phyloP scores from a whole-genome alignment of 2,329 filamentous ascomycete genomes.

The Fusarium sterilihyphosum region DNA sequence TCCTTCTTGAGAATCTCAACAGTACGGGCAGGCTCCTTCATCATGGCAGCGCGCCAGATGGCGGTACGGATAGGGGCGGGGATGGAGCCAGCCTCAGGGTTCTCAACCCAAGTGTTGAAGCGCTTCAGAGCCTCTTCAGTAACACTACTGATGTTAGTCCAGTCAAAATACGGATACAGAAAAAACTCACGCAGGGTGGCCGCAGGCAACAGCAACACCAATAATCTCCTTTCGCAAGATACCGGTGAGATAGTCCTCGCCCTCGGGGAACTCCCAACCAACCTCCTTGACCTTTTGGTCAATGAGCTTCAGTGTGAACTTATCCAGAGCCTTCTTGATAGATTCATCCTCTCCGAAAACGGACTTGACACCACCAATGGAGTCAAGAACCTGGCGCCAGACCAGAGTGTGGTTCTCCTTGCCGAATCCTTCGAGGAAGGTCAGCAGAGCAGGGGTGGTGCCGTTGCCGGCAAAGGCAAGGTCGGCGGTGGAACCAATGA shows the following conservation, averaged over 20 bases:
- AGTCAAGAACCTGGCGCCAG: conserved; percentile 85
- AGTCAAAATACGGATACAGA: background rate
- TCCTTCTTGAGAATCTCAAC: conserved; percentile 85
- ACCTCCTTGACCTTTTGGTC: conserved; percentile 78
- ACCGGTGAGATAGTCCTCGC: conserved; percentile 83
- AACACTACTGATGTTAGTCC: conserved; percentile 58
- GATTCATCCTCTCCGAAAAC: conserved; percentile 82
- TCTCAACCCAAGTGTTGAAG: conserved; percentile 81
- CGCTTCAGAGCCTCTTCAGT: conserved; percentile 78
- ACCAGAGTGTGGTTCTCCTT: conserved; percentile 87
- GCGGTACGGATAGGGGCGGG: conserved; percentile 83
- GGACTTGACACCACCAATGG: conserved; percentile 80
- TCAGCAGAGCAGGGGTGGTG: conserved; percentile 81
- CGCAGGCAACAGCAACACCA: conserved; percentile 76
- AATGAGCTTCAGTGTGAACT: conserved; percentile 82
- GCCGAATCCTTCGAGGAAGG: conserved; percentile 85
- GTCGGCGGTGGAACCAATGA: conserved; percentile 89
- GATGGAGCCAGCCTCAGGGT: conserved; percentile 74
- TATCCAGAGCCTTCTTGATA: conserved; percentile 77
- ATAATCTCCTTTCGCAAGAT: conserved; percentile 87
- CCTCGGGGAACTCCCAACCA: conserved; percentile 83
- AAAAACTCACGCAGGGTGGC: conserved; percentile 74
- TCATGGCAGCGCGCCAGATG: conserved; percentile 82
- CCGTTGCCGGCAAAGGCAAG: conserved; percentile 88
- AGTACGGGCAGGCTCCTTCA: conserved; percentile 71